A percentile compares a stretch with the other conserved stretches of the same genome.
These are phyloP conservation scores for Argentina anserina DNA, from an alignment of 306 rosid genomes.

Conservation along the genomic window DNA sequence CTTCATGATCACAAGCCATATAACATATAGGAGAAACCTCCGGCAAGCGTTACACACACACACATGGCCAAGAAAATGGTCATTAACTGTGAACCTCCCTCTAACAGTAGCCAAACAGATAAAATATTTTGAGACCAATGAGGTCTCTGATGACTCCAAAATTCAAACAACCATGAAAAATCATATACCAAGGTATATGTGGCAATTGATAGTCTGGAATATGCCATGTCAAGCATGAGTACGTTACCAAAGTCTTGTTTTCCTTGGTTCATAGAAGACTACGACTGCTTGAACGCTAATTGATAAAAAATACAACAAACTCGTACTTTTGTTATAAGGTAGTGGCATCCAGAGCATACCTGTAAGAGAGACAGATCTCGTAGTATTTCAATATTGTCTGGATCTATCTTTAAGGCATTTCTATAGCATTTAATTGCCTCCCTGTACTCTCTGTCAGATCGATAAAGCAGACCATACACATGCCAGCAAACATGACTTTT, in stretches of 20 bases:
- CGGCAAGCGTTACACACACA: too few relatives aligned
- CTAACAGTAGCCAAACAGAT: background rate
- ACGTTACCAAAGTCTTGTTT: background rate
- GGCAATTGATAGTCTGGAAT: background rate
- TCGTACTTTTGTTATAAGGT: conserved; percentile 7
- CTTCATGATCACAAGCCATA: background rate
- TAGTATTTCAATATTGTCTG: conserved; percentile 92
- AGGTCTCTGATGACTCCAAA: background rate
- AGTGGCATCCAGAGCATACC: conserved; percentile 41
- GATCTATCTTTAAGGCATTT: conserved; percentile 89
- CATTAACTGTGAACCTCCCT: background rate
- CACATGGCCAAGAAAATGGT: background rate
- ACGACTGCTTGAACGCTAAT: background rate
- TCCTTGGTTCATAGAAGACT: background rate
- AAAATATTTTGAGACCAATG: background rate
- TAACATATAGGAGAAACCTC: background rate
- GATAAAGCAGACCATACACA: conserved; percentile 95
- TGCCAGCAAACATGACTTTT: conserved; percentile 99
- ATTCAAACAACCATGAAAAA: background rate
- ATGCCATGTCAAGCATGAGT: background rate
- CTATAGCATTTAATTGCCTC: conserved; percentile 97
- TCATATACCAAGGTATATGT: background rate
- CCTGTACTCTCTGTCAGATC: conserved; percentile 96
- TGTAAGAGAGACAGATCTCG: conserved; percentile 91
- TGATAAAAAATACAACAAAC: background rate